These are phyloP conservation scores for Coccomyxa sp. DNA, from an alignment of 139 green algal species.

Conservation along the genomic window DNA sequence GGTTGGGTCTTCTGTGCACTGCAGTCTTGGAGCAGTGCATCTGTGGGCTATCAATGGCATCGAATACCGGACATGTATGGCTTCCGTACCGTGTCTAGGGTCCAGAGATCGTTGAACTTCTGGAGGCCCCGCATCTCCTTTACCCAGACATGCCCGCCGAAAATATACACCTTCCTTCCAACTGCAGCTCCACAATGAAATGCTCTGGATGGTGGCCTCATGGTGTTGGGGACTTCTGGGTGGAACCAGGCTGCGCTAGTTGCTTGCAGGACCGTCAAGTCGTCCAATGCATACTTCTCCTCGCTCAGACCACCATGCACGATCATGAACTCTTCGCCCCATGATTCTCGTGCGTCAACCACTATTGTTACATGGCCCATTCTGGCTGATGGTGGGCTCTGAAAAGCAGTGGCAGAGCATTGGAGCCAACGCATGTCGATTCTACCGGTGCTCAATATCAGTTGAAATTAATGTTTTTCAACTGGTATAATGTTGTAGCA, in stretches of 20 bases:
- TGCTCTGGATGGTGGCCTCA: conserved; percentile 41
- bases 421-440: conserved; percentile 10
- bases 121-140: conserved; percentile 50
- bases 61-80: neutral
- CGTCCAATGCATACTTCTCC: conserved; percentile 19
- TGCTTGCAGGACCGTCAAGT: conserved; percentile 37
- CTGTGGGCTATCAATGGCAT: too few relatives aligned
- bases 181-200: conserved; percentile 59
- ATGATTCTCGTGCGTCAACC: conserved; percentile 10
- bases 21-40: too few relatives aligned
- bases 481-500: too few relatives aligned
- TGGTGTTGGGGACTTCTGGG: conserved; percentile 3
- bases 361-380: conserved; percentile 21
- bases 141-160: conserved; percentile 63
- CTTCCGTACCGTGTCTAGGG: conserved; percentile 47
- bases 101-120: conserved; percentile 73
- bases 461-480: too few relatives aligned
- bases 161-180: conserved; percentile 48
- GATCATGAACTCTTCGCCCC: conserved; percentile 22
- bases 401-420: neutral
- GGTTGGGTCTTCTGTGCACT: too few relatives aligned
- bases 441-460: neutral
- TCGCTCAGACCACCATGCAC: conserved; percentile 24
- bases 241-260: conserved; percentile 28
- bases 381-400: conserved; percentile 5